phyloP scores from a whole-genome alignment of 2,329 filamentous ascomycete genomes.

The Fusarium luffae region DNA sequence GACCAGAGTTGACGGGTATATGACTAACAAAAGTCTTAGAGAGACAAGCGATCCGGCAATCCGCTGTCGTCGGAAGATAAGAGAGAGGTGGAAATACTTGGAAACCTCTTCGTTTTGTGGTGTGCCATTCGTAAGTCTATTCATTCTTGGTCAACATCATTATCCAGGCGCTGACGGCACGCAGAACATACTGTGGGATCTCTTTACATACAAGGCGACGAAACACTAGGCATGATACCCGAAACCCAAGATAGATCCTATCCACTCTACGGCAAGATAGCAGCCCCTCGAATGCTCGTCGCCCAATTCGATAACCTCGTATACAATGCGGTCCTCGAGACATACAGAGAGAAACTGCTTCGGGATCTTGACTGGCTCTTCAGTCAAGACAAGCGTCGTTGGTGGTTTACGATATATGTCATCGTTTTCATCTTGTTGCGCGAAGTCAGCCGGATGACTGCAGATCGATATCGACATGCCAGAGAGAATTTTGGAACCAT shows the following conservation, averaged over 20 bases:
- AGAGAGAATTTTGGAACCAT: conserved; percentile 50
- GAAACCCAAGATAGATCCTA: conserved; percentile 51
- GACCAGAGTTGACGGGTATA: background rate
- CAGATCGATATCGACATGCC: conserved; percentile 58
- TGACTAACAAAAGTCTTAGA: background rate
- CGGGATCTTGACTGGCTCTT: conserved; percentile 51
- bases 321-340: conserved; percentile 50
- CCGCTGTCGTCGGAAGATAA: conserved; percentile 15
- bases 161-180: background rate
- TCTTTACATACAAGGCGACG: conserved; percentile 54
- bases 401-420: conserved; percentile 52
- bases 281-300: conserved; percentile 57
- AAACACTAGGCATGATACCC: conserved; percentile 55
- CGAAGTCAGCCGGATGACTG: conserved; percentile 53
- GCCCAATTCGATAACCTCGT: conserved; percentile 60
- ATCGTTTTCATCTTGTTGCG: conserved; percentile 57
- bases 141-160: background rate
- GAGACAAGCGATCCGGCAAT: background rate
- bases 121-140: conserved; percentile 58
- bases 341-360: conserved; percentile 50
- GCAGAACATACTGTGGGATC: conserved; percentile 60
- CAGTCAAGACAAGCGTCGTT: conserved; percentile 47
- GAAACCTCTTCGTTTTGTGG: conserved; percentile 57
- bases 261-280: conserved; percentile 53
- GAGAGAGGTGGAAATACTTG: conserved; percentile 52